Evolutionary conservation across 2,329 filamentous ascomycete genomes (phyloP).

Genomic region (Colletotrichum spinosum): DNA sequence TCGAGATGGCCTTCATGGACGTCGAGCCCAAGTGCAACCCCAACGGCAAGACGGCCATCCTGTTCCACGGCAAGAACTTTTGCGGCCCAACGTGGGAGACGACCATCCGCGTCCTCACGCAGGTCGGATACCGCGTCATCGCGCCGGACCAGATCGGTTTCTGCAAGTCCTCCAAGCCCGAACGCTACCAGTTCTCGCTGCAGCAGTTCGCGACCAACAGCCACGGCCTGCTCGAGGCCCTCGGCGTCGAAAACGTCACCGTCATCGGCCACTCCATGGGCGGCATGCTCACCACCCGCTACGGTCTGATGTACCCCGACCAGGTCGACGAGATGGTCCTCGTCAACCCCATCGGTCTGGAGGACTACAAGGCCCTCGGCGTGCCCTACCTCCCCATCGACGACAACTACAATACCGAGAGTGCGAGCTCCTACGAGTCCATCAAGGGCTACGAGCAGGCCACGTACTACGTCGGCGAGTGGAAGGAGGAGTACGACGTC

Average conservation of each 20-base stretch:
- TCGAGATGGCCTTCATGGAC: constrained; percentile 69
- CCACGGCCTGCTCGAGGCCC: constrained; percentile 55
- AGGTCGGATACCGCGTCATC: constrained; percentile 62
- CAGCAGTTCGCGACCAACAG: constrained; percentile 65
- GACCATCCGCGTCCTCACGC: constrained; percentile 56
- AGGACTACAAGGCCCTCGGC: constrained; percentile 63
- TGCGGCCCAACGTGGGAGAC: constrained; percentile 64
- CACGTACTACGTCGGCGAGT: constrained; percentile 61
- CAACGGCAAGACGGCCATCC: constrained; percentile 56
- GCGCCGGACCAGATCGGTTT: constrained; percentile 67
- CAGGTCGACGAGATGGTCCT: constrained; percentile 57
- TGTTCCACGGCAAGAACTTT: constrained; percentile 69
- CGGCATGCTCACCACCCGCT: constrained; percentile 65
- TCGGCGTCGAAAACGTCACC: constrained; percentile 56
- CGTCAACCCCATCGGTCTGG: constrained; percentile 64
- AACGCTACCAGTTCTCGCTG: constrained; percentile 63
- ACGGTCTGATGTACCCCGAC: constrained; percentile 61
- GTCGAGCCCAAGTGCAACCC: constrained; percentile 49
- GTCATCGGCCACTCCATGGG: constrained; percentile 67
- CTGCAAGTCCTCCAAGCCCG: constrained; percentile 67
- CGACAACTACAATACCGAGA: constrained; percentile 50
- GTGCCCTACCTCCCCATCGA: constrained; percentile 61
- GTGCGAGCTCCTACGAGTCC: constrained; percentile 53
- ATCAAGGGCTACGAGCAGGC: constrained; percentile 60
- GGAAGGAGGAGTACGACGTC: constrained; percentile 61